Base-by-base conservation (phyloP, 106 monocot genomes). In the Dioscorea alata region DNA sequence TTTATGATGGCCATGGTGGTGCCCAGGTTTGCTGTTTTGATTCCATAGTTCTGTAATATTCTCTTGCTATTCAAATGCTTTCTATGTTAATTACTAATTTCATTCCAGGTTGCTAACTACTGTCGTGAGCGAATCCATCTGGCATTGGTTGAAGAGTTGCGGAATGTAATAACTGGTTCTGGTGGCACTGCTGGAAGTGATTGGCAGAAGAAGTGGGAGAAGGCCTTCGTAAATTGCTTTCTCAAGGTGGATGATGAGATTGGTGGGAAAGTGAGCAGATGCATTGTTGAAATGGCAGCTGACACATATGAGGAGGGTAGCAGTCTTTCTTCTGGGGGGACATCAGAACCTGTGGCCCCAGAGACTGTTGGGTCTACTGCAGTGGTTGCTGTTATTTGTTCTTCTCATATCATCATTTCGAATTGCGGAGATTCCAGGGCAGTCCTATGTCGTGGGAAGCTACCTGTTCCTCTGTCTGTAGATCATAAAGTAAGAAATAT, bases 381-480 rank as follows among this genome's bases (percentile, higher is more conserved):
- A 23, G 85, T 94, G 5, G 94, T 90, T 48, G 82, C 90, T 70
- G 74, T 94, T 74, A 59, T 94, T 31, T 94, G 90, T 52, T 90
- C 90, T 59, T 87, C 94, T 0, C 94, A 94, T 59, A 87, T 94
- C 48, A 90, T 94, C 42, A 57, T 94, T 13, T 82, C 94, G 20
- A 94, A 90, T 28, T 90, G 94, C 75, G 94, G 94, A n/a, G 94
- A 94, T 85, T 94, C 94, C 10, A 85, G 94, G 57, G 94, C 90
- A 4, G 90, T 94, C 20, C 85, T 94, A 69, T 87, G 84, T 63
- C 84, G 94, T 59, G 90, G 90, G 63, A 94, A 94, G 65, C 80
- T 78, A 51, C 68, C 94, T 24, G 19, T 90, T 50, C 78, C 94
- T 71, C 57, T 94, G 18, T 90, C 94, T 34, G 79, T 94, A 13